A percentile compares a stretch with the other conserved stretches of the same genome.
Evolutionary conservation across 2,329 filamentous ascomycete genomes (phyloP).

Genomic region (Fusarium verrucosum): DNA sequence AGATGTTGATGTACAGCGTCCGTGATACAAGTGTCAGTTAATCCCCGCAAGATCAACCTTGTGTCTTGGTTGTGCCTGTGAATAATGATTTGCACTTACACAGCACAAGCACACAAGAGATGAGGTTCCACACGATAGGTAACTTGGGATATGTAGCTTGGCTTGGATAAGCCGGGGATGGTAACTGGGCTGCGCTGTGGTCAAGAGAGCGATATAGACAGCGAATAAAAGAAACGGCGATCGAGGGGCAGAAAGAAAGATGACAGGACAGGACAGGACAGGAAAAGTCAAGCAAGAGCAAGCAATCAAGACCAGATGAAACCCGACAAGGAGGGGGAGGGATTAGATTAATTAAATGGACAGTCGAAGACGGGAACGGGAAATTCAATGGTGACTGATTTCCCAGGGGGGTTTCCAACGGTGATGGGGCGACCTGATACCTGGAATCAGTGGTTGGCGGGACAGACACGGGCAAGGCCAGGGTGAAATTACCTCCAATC

Average conservation of each 20-base stretch:
- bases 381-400: constrained; percentile 42
- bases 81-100: constrained; percentile 39
- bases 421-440: constrained; percentile 38
- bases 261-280: constrained; percentile 6
- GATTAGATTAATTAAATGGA: constrained; percentile 35
- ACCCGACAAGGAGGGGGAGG: constrained; percentile 21
- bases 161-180: constrained; percentile 4
- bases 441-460: constrained; percentile 38
- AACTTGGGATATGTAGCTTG: constrained; percentile 26
- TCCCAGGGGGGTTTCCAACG: constrained; percentile 39
- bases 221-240: constrained; percentile 5
- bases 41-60: constrained; percentile 18
- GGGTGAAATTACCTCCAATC: constrained; percentile 43
- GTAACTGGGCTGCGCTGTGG: neutral
- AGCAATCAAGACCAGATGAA: neutral
- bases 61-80: constrained; percentile 18
- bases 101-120: constrained; percentile 31
- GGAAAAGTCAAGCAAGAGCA: too few relatives aligned
- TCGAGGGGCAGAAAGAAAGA: constrained; percentile 21
- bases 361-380: constrained; percentile 34
- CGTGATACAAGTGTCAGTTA: constrained; percentile 6
- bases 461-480: constrained; percentile 31
- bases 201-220: constrained; percentile 1
- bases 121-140: constrained; percentile 35
- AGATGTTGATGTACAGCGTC: constrained; percentile 12